Conservation (phyloP, 1,139 yeast genomes). For the Zygosaccharomyces pseudobailii region DNA sequence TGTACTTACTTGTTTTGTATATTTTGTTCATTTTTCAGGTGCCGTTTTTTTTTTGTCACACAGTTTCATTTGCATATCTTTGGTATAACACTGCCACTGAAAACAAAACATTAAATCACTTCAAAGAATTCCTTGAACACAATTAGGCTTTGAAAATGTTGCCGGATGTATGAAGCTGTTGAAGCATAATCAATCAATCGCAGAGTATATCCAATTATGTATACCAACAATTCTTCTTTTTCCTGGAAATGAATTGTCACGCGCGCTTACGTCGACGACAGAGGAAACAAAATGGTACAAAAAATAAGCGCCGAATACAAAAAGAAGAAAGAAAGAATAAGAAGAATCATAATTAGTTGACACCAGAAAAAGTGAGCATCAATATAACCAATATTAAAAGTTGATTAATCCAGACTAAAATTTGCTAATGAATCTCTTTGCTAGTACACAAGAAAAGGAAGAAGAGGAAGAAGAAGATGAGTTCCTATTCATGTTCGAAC, state of each 20-base stretch:
- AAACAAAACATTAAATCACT: not conserved
- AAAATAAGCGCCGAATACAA: not conserved
- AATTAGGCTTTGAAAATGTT: too few species aligned
- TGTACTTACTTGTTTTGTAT: too few species aligned
- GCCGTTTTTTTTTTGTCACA: too few species aligned
- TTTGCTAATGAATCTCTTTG: not conserved
- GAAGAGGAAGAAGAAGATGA: constrained; percentile 2
- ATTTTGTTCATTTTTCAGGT: too few species aligned
- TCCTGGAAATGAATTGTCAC: not conserved
- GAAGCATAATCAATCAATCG: too few species aligned
- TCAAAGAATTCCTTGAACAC: not conserved
- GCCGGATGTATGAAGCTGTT: too few species aligned
- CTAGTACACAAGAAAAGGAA: not conserved
- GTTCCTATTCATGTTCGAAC: constrained; percentile 3
- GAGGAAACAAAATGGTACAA: not conserved
- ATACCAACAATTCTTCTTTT: too few species aligned
- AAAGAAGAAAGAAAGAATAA: not conserved
- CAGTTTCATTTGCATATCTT: too few species aligned
- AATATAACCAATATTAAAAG: too few species aligned
- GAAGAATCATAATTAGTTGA: not conserved
- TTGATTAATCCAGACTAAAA: too few species aligned
- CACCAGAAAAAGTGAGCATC: not conserved
- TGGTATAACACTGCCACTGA: too few species aligned
- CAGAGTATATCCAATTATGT: too few species aligned
- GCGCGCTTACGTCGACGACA: not conserved